Conservation (phyloP, 73 alveolate species). For the Effrenium voratum region DNA sequence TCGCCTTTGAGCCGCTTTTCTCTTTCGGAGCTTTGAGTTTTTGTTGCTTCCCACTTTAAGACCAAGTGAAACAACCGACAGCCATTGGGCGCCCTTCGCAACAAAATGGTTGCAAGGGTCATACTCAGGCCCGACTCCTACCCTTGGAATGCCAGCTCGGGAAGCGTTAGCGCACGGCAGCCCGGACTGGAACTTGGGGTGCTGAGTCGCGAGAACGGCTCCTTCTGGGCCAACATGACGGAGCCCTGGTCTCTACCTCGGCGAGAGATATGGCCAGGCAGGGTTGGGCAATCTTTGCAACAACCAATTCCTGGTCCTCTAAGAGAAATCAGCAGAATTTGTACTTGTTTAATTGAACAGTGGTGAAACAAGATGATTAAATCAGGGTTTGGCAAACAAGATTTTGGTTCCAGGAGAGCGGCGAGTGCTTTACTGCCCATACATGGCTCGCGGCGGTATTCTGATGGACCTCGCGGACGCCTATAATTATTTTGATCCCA, state of each 20-base stretch:
- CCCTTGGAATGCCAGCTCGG: not conserved
- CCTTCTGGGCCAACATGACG: not conserved
- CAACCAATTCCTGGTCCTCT: too few species aligned
- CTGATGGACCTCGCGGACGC: conserved; percentile 8
- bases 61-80: too few species aligned
- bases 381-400: too few species aligned
- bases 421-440: conserved; percentile 39
- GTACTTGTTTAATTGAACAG: too few species aligned
- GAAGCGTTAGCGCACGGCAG: not conserved
- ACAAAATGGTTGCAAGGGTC: too few species aligned
- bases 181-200: not conserved
- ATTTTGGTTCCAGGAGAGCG: conserved; percentile 14
- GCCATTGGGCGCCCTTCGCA: too few species aligned
- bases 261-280: conserved; percentile 46
- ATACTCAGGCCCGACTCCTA: too few species aligned
- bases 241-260: not conserved
- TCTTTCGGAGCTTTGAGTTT: too few species aligned
- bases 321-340: too few species aligned
- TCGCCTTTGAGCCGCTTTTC: conserved; percentile 33
- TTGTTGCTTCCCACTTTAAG: too few species aligned
- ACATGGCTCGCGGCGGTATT: conserved; percentile 11
- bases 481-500: not conserved
- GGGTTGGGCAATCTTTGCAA: too few species aligned
- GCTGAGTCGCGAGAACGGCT: not conserved
- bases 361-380: too few species aligned